Evolutionary conservation across 495 filamentous ascomycete genomes (phyloP).

Genomic region (Xylaria scruposa): DNA sequence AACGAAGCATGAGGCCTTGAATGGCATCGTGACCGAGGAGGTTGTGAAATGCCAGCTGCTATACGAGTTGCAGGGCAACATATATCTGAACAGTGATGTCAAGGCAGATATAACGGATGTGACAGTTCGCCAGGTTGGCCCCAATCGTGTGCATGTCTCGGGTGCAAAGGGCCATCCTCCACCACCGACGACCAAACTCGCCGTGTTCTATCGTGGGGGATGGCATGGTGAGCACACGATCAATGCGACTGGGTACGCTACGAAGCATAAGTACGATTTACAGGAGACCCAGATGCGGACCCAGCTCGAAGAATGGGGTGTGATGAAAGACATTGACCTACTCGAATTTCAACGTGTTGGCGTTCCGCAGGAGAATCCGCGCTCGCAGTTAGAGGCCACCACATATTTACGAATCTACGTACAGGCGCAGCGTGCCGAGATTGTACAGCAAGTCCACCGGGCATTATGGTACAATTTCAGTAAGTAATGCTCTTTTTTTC

Average conservation of each 20-base stretch:
- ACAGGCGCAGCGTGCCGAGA: constrained; percentile 35
- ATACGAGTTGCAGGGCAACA: constrained; percentile 65
- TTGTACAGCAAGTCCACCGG: constrained; percentile 13
- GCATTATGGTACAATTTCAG: constrained; percentile 32
- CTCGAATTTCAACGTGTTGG: constrained; percentile 42
- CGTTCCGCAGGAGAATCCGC: constrained; percentile 38
- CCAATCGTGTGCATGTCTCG: constrained; percentile 52
- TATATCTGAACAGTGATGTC: constrained; percentile 65
- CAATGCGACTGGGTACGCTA: constrained; percentile 49
- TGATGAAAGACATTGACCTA: constrained; percentile 31
- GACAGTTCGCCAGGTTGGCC: constrained; percentile 51
- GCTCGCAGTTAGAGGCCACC: constrained; percentile 41
- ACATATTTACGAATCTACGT: constrained; percentile 41
- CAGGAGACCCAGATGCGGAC: constrained; percentile 48
- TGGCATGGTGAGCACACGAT: constrained; percentile 49
- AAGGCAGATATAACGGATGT: constrained; percentile 59
- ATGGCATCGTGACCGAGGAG: constrained; percentile 40
- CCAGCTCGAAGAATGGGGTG: constrained; percentile 24
- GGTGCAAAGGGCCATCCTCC: constrained; percentile 54
- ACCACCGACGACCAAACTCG: constrained; percentile 63
- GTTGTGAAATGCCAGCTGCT: constrained; percentile 62
- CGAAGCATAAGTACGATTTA: constrained; percentile 50
- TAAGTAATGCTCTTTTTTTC: not conserved
- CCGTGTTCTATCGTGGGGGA: constrained; percentile 55
- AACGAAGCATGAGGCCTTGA: constrained; percentile 34